A percentile compares a stretch with the other conserved stretches of the same genome.
Conservation (phyloP, 305 asterid species). For the Ruellia speciosa region DNA sequence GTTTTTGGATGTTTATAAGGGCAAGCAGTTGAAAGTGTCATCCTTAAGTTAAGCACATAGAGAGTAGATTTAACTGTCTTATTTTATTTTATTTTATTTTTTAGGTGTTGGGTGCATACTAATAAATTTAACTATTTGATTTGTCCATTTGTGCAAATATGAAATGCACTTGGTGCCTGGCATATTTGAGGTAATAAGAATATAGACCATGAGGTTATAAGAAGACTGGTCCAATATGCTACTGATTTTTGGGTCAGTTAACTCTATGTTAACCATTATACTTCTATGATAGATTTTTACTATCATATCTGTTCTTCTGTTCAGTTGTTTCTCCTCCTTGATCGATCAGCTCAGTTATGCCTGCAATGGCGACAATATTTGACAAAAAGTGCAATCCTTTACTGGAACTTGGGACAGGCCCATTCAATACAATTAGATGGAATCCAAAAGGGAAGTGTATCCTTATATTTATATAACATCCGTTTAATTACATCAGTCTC, state of each 20-base stretch:
- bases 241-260: background rate
- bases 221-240: background rate
- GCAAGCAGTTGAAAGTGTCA: no score
- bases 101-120: no score
- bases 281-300: background rate
- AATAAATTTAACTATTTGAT: no score
- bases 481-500: background rate
- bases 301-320: constrained; percentile 14
- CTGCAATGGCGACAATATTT: constrained; percentile 88
- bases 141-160: no score
- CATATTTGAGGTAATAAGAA: background rate
- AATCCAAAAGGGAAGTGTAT: constrained; percentile 93
- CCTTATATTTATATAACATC: constrained; percentile 36
- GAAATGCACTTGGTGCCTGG: background rate
- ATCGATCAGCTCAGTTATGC: constrained; percentile 73
- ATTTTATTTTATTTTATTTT: no score
- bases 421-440: constrained; percentile 91
- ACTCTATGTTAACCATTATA: background rate
- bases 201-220: constrained; percentile 1
- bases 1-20: no score
- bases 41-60: no score
- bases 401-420: constrained; percentile 92
- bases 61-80: no score
- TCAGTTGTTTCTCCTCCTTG: constrained; percentile 39
- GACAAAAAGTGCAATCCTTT: constrained; percentile 85